Conservation (phyloP, 306 rosid genomes). For the Spatholobus suberectus region DNA sequence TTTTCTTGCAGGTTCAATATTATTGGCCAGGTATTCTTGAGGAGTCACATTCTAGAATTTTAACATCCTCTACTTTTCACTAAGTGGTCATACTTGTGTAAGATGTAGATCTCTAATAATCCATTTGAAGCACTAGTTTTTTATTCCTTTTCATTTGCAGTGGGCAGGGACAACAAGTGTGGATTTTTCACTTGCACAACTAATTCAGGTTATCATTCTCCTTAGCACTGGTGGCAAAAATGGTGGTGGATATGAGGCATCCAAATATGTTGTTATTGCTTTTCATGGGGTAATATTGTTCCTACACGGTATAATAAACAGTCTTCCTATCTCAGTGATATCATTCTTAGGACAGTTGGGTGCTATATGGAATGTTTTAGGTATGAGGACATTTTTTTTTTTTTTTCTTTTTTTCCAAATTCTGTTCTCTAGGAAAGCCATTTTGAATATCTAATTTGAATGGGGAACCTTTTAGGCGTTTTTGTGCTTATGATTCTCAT, state of each 20-base stretch:
- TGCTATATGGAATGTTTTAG: constrained; percentile 83
- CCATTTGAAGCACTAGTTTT: constrained; percentile 34
- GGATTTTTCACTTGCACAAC: constrained; percentile 81
- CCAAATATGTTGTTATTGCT: constrained; percentile 75
- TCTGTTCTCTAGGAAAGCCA: not conserved
- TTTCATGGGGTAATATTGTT: constrained; percentile 81
- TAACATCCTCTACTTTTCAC: constrained; percentile 36
- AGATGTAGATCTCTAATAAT: constrained; percentile 28
- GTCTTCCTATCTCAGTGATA: constrained; percentile 72
- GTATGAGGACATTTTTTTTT: constrained; percentile 48
- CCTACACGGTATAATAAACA: constrained; percentile 78
- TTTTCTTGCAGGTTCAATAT: constrained; percentile 84
- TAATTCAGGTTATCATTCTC: constrained; percentile 85
- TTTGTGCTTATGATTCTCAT: constrained; percentile 80
- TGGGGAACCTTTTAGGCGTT: constrained; percentile 58
- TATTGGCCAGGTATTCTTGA: constrained; percentile 83
- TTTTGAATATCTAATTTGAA: constrained; percentile 33
- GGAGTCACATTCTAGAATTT: constrained; percentile 39
- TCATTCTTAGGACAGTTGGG: constrained; percentile 85
- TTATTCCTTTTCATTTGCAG: constrained; percentile 60
- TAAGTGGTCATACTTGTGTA: constrained; percentile 34
- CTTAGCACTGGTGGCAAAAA: constrained; percentile 91
- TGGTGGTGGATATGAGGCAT: constrained; percentile 76
- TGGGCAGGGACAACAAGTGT: constrained; percentile 98
- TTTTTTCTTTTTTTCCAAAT: not conserved